phyloP scores from a whole-genome alignment of 2,329 filamentous ascomycete species.

The Simplicillium aogashimaense region DNA sequence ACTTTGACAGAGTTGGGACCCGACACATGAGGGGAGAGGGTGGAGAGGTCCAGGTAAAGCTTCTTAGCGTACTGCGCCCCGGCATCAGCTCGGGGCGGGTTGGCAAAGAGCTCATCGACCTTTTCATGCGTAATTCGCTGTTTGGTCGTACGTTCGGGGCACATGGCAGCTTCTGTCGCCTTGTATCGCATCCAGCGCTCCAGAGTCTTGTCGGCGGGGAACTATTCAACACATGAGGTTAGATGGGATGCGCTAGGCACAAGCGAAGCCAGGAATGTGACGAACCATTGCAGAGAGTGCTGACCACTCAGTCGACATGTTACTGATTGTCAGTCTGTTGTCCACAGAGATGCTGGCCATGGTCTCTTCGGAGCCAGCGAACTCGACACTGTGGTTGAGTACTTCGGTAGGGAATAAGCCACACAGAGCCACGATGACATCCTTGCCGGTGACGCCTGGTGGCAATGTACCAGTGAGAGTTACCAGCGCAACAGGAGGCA shows the following conservation, averaged over 20 bases:
- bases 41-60: constrained; percentile 68
- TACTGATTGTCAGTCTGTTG: constrained; percentile 59
- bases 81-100: constrained; percentile 57
- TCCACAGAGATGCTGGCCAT: constrained; percentile 62
- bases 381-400: constrained; percentile 84
- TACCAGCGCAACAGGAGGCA: constrained; percentile 74
- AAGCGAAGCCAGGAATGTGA: not conserved
- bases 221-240: constrained; percentile 20
- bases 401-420: constrained; percentile 84
- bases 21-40: constrained; percentile 70
- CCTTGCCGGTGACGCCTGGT: constrained; percentile 78
- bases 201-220: constrained; percentile 65
- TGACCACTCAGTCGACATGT: constrained; percentile 76
- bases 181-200: constrained; percentile 64
- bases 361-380: constrained; percentile 71
- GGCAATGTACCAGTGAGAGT: constrained; percentile 69
- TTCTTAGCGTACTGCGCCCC: constrained; percentile 71
- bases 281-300: constrained; percentile 34
- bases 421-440: constrained; percentile 84
- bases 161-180: constrained; percentile 59
- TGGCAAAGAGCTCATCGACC: constrained; percentile 59
- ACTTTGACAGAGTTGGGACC: constrained; percentile 88
- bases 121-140: constrained; percentile 57
- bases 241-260: constrained; percentile 17
- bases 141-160: constrained; percentile 34